Base-by-base conservation (phyloP, 495 filamentous ascomycete species). In the Aspergillus saccharolyticus region DNA sequence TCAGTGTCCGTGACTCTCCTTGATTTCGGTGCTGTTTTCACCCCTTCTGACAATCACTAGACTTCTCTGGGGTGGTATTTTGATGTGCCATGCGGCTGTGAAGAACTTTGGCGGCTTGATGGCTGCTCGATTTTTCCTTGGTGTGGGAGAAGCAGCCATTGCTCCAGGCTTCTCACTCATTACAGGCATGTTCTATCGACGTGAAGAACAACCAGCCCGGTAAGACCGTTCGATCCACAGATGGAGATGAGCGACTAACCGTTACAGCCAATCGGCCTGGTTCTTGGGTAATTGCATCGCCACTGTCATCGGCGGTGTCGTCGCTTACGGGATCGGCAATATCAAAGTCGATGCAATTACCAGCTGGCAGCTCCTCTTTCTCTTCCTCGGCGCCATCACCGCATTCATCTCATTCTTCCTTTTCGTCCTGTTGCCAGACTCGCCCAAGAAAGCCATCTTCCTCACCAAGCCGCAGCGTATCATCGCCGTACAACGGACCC, bases 131-230 rank as follows among this genome's bases (percentile, higher is more conserved):
- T 82, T 84, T 64, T 66, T 84, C 47, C 73, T 83, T 1, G 83
- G 83, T 0, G 70, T 82, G 19, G 76, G 78, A 22, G 84, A 87
- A 65, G 80, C 81, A 0, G 76, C 74, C 0, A 76, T 83, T 5
- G 81, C 81, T 30, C 82, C 82, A 0, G 79, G 76, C 1, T 82
- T 84, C 57, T 73, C 78, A 1, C 71, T 84, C 17, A 77, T 81
- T 22, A 78, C 80, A 45, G 74, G 74, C 8, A 81, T 82, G 75
- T 84, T 78, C 72, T 85, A 82, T 57, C 74, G 63, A 7, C 61
- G 72, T 14, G 66, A 74, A 19, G 80, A 85, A 62, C 81, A 84
- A 30, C 79, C 79, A 0, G 62, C 78, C 20, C 73, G 80, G 45
- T 70, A 77, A 44, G 72, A 65, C 10, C 16, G 30, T 8, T 14